Base-by-base conservation (phyloP, 441 rosid species). In the Eruca vesicaria region DNA sequence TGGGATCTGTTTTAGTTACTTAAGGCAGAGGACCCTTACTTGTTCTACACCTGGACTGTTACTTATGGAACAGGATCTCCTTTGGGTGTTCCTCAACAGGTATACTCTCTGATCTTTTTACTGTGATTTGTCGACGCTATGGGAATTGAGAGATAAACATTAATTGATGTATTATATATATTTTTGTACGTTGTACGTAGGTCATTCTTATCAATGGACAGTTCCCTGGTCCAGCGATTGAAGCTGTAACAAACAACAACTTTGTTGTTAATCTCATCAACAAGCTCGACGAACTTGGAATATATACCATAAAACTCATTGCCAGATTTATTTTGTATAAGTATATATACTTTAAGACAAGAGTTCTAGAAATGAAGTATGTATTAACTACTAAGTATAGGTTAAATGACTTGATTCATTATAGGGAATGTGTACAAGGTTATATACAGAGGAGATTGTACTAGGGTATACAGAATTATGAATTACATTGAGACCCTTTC, bases 191-290 rank as follows among this genome's bases (percentile, higher is more conserved):
- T 48, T 21, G 35, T 57, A 26, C 43, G 63, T 78, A 92, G 95
- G 97, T 84, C 6, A 94, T 92, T 60, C 88, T 89, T 59, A 92
- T 90, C 76, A 94, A 90, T 69, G 87, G 85, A 15, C 83, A 84
- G 64, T 94, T 89, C 81, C 98, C 96, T 12, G 97, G 98, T 38
- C 97, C 97, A 14, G 19, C 84, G 7, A 76, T 90, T 60, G 88
- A 90, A 20, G 86, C 80, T 19, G 82, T 86, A 63, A 92, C 97
- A 5, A 89, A 94, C 69, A 91, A 94, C 72, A 87, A 90, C 73
- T 55, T 94, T 50, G 50, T 87, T 66, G 81, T 94, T 10, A 85
- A 90, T 85, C 87, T 94, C 41, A 64, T 82, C 14, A 94, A 90
- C 81, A 79, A 85, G 29, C 73, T 92, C 52, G 92, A 87, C 36